phyloP scores from a whole-genome alignment of 345 rosid genomes.

The Pugionium dolabratum region DNA sequence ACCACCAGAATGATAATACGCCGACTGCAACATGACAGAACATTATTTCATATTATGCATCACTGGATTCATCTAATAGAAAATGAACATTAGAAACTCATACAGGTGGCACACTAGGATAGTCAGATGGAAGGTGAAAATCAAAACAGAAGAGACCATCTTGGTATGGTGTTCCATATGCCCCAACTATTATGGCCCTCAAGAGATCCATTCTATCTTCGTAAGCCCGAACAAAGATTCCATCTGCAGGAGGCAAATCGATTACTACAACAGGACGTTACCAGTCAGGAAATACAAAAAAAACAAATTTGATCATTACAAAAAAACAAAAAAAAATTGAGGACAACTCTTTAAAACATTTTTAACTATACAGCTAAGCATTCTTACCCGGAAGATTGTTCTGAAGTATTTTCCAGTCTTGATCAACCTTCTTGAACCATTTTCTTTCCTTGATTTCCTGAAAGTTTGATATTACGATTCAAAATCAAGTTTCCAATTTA shows the following conservation, averaged over 20 bases:
- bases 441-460: slow-evolving; percentile 75
- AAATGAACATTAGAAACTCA: slow-evolving; percentile 31
- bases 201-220: slow-evolving; percentile 96
- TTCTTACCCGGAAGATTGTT: slow-evolving; percentile 90
- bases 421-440: slow-evolving; percentile 95
- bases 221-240: slow-evolving; percentile 79
- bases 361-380: slow-evolving; percentile 7
- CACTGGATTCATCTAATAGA: background rate
- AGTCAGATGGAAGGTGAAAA: slow-evolving; percentile 84
- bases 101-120: slow-evolving; percentile 94
- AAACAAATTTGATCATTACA: too few species aligned
- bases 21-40: slow-evolving; percentile 76
- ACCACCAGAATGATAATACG: slow-evolving; percentile 95
- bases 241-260: slow-evolving; percentile 54
- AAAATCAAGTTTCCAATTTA: slow-evolving; percentile 12
- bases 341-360: too few species aligned
- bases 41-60: slow-evolving; percentile 11
- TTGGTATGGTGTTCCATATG: slow-evolving; percentile 97
- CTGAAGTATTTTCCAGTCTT: slow-evolving; percentile 95
- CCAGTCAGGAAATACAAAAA: slow-evolving; percentile 11
- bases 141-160: slow-evolving; percentile 98
- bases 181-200: slow-evolving; percentile 89
- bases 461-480: slow-evolving; percentile 29
- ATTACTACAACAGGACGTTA: background rate
- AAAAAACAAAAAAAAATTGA: too few species aligned